Evolutionary conservation across 164 flowering plant species (phyloP).

Genomic region (Chimonanthus praecox): DNA sequence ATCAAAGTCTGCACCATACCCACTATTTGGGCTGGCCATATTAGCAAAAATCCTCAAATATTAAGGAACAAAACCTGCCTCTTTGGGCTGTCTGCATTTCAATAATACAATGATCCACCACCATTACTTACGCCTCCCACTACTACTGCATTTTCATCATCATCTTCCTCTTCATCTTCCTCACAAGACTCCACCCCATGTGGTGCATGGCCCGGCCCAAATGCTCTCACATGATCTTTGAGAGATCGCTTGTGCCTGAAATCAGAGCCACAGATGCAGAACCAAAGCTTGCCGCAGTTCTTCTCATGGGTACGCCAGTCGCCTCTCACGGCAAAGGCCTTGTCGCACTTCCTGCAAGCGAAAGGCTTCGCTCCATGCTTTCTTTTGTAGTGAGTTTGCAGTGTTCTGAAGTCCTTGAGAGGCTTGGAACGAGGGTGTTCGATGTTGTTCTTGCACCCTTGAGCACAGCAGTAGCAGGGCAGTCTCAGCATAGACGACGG

Average conservation of each 20-base stretch:
- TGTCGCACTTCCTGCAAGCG: conserved; percentile 53
- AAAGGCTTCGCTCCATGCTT: conserved; percentile 63
- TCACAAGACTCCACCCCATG: conserved; percentile 21
- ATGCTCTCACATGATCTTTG: conserved; percentile 60
- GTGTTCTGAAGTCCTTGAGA: conserved; percentile 62
- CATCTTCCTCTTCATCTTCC: conserved; percentile 20
- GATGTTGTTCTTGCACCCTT: conserved; percentile 69
- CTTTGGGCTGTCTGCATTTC: too few relatives aligned
- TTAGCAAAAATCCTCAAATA: too few relatives aligned
- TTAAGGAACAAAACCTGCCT: too few relatives aligned
- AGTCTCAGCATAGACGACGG: conserved; percentile 43
- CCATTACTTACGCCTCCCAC: not conserved
- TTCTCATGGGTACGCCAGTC: conserved; percentile 82
- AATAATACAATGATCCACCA: not conserved
- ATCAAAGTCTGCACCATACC: too few relatives aligned
- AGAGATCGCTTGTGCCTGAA: conserved; percentile 74
- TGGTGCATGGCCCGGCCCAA: conserved; percentile 58
- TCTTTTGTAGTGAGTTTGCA: conserved; percentile 71
- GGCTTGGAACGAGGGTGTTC: conserved; percentile 63
- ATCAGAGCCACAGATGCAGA: conserved; percentile 67
- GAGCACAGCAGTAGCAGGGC: conserved; percentile 65
- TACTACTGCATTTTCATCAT: not conserved
- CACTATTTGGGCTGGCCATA: too few relatives aligned
- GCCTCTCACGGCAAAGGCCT: conserved; percentile 59
- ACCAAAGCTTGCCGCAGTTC: conserved; percentile 75